These are phyloP conservation scores for Podaxis sp. DNA, from an alignment of 768 basidiomycete genomes.

Conservation along the genomic window DNA sequence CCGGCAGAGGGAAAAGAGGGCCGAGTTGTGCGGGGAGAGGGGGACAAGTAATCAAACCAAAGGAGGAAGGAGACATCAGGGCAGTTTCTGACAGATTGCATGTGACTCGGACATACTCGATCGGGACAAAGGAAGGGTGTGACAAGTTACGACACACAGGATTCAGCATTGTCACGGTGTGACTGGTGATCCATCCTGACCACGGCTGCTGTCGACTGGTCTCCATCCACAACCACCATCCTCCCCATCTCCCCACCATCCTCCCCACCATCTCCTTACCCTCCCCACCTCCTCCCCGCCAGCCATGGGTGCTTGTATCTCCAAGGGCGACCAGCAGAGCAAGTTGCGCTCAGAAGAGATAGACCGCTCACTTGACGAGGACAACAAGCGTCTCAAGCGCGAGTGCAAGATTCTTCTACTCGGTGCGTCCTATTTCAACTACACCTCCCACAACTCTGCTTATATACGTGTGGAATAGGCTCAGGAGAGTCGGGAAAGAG, in stretches of 20 bases:
- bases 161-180: not conserved
- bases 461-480: conserved; percentile 39
- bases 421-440: conserved; percentile 45
- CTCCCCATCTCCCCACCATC: not conserved
- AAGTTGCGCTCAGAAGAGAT: conserved; percentile 68
- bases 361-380: conserved; percentile 84
- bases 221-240: conserved; percentile 8
- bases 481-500: conserved; percentile 95
- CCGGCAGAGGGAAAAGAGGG: not conserved
- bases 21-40: not conserved
- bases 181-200: conserved; percentile 1
- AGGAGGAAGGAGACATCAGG: not conserved
- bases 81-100: not conserved
- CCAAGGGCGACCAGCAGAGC: conserved; percentile 50
- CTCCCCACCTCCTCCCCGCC: not conserved
- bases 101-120: not conserved
- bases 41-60: conserved; percentile 7
- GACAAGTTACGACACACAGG: not conserved
- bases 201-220: conserved; percentile 6
- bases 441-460: not conserved
- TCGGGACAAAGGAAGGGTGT: not conserved
- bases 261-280: not conserved
- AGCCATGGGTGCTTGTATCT: conserved; percentile 70
- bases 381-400: conserved; percentile 71
- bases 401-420: conserved; percentile 92